These are phyloP conservation scores for Fraxinus angustifolia DNA, from an alignment of 305 asterid species.

Conservation along the genomic window DNA sequence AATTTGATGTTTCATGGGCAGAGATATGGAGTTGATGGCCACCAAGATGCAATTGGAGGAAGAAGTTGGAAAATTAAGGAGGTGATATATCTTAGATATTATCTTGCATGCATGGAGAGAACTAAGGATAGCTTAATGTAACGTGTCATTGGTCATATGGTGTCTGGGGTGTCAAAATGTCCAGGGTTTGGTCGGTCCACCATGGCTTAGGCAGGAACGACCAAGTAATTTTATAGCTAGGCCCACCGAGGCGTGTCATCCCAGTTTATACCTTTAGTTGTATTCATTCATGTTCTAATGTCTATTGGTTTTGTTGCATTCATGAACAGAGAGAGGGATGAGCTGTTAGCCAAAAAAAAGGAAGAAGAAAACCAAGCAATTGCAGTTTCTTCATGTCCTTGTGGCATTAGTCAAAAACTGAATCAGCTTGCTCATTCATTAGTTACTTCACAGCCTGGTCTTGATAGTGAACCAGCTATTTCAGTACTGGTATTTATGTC, in stretches of 20 bases:
- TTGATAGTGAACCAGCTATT: slow-evolving; percentile 27
- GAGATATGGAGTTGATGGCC: slow-evolving; percentile 49
- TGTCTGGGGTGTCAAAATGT: background rate
- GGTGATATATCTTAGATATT: slow-evolving; percentile 35
- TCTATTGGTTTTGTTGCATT: slow-evolving; percentile 12
- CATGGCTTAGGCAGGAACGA: background rate
- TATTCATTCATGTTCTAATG: background rate
- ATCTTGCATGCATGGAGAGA: background rate
- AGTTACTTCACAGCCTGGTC: slow-evolving; percentile 37
- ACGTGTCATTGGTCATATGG: background rate
- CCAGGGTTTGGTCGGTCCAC: background rate
- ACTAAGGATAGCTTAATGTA: background rate
- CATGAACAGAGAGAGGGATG: slow-evolving; percentile 52
- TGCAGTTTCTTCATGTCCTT: slow-evolving; percentile 29
- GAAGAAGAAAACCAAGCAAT: slow-evolving; percentile 41
- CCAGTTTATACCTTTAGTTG: background rate
- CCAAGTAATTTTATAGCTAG: background rate
- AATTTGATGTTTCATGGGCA: slow-evolving; percentile 21
- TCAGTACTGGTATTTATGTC: slow-evolving; percentile 40
- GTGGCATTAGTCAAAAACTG: slow-evolving; percentile 37
- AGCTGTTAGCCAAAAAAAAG: slow-evolving; percentile 35
- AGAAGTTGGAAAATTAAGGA: slow-evolving; percentile 61
- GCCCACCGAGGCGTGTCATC: background rate
- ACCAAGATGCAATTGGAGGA: slow-evolving; percentile 57
- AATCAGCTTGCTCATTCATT: slow-evolving; percentile 38